Evolutionary conservation across 305 asterid species (phyloP).

Genomic region (Solanum hybrid): DNA sequence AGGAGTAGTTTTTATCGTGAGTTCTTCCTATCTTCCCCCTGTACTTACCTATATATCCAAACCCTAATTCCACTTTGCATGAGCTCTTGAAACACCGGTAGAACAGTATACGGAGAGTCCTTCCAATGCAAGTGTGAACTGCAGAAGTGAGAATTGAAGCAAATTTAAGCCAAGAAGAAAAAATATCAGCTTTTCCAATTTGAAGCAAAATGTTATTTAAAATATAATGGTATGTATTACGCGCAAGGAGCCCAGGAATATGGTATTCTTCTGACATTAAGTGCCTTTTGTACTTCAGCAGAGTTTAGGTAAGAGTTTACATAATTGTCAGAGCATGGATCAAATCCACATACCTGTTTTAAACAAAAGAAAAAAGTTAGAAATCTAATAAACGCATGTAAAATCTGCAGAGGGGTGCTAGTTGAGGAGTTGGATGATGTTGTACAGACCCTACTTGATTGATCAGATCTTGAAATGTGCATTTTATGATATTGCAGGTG

Average conservation of each 20-base stretch:
- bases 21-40: neutral
- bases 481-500: neutral
- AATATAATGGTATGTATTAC: neutral
- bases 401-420: constrained; percentile 55
- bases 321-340: constrained; percentile 16
- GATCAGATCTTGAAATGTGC: neutral
- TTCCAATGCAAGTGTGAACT: constrained; percentile 11
- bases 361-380: neutral
- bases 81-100: constrained; percentile 31
- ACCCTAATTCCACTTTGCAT: constrained; percentile 31
- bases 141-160: neutral
- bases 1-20: neutral
- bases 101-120: constrained; percentile 20
- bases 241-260: constrained; percentile 16
- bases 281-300: constrained; percentile 18
- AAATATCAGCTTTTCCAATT: neutral
- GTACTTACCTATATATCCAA: constrained; percentile 40
- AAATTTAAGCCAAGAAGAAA: neutral
- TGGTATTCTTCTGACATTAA: constrained; percentile 12
- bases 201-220: neutral
- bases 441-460: neutral
- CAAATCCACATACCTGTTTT: constrained; percentile 14
- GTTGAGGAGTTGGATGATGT: constrained; percentile 22
- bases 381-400: constrained; percentile 14
- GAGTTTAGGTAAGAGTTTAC: constrained; percentile 10